A percentile compares a stretch with the other conserved stretches of the same genome.
Evolutionary conservation across 2,329 filamentous ascomycete species (phyloP).

Genomic region (Harringtonia aguacate): DNA sequence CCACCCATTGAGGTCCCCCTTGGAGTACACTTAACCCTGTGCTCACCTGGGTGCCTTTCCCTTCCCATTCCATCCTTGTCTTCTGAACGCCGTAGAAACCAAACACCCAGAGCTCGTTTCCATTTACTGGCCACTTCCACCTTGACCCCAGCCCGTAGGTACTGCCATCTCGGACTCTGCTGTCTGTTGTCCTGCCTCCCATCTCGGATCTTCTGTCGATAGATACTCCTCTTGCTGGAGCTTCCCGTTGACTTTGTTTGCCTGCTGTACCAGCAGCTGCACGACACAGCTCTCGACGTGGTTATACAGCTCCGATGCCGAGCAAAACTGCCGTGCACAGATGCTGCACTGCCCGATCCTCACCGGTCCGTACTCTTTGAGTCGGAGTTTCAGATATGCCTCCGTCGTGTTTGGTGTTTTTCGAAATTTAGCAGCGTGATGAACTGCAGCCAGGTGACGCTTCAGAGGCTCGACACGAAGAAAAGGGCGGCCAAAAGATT

Average conservation of each 20-base stretch:
- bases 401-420: constrained; percentile 5
- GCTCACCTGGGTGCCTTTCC: too few relatives aligned
- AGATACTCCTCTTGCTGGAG: neutral
- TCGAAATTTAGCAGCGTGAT: constrained; percentile 4
- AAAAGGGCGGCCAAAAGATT: constrained; percentile 1
- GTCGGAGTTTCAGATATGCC: neutral
- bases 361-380: constrained; percentile 1
- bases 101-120: too few relatives aligned
- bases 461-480: constrained; percentile 6
- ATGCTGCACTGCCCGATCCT: constrained; percentile 2
- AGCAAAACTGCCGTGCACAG: neutral
- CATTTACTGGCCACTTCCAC: too few relatives aligned
- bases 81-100: too few relatives aligned
- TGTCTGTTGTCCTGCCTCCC: too few relatives aligned
- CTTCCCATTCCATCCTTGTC: too few relatives aligned
- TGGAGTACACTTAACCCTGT: too few relatives aligned
- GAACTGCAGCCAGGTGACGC: constrained; percentile 5
- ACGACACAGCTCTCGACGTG: constrained; percentile 5
- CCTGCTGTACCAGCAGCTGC: constrained; percentile 1
- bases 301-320: constrained; percentile 4
- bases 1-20: too few relatives aligned
- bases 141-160: neutral
- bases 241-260: neutral
- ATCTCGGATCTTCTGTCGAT: too few relatives aligned
- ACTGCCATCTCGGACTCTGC: neutral